phyloP scores from a whole-genome alignment of 805 yeast species.

The Wickerhamiella cacticola region DNA sequence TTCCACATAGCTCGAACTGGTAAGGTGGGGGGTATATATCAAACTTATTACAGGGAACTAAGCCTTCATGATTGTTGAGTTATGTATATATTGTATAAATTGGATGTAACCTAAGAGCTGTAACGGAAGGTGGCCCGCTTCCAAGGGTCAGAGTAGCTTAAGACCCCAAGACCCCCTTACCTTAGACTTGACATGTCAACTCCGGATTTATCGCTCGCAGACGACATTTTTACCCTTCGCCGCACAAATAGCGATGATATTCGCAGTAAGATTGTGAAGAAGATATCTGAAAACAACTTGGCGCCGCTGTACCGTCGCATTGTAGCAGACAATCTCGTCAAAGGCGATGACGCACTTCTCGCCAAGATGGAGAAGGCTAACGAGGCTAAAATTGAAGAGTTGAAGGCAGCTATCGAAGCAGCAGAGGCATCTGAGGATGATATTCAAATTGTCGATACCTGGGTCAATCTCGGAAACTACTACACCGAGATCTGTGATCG shows the following conservation, averaged over 20 bases:
- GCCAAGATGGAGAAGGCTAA: slow-evolving; percentile 41
- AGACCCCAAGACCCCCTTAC: too few species aligned
- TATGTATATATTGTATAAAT: too few species aligned
- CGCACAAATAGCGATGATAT: slow-evolving; percentile 32
- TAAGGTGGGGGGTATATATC: too few species aligned
- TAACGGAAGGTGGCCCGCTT: too few species aligned
- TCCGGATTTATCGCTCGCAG: slow-evolving; percentile 78
- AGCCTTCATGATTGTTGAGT: too few species aligned
- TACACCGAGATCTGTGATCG: slow-evolving; percentile 78
- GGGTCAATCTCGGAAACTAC: slow-evolving; percentile 75
- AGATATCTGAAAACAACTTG: slow-evolving; percentile 50
- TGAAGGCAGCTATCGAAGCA: slow-evolving; percentile 38
- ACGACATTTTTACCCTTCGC: slow-evolving; percentile 55
- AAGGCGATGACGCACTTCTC: slow-evolving; percentile 53
- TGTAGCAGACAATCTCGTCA: slow-evolving; percentile 35
- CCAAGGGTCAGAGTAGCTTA: too few species aligned
- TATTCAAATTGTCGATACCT: slow-evolving; percentile 61
- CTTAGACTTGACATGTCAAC: slow-evolving; percentile 8
- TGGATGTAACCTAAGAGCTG: too few species aligned
- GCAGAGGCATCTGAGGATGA: slow-evolving; percentile 78
- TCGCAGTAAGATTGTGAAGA: slow-evolving; percentile 37
- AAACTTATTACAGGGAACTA: too few species aligned
- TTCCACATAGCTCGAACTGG: too few species aligned
- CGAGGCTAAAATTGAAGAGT: slow-evolving; percentile 38
- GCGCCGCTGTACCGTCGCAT: slow-evolving; percentile 76